Conservation (phyloP, 768 basidiomycete species). For the Nevesoporus exiguus region DNA sequence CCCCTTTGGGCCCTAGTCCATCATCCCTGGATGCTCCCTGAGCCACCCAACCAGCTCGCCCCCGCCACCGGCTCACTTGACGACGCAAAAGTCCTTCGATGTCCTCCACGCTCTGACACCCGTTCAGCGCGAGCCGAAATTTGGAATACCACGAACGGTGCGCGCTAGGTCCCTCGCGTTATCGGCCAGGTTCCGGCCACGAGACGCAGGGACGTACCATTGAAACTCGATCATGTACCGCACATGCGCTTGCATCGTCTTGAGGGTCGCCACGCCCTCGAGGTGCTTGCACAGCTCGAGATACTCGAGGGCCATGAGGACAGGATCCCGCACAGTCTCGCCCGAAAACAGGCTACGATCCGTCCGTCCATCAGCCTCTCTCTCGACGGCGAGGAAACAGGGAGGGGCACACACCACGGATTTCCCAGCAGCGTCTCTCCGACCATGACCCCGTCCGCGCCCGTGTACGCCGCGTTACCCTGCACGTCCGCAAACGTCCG, state of each 20-base stretch:
- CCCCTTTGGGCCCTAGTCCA: background rate
- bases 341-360: conserved; percentile 52
- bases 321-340: conserved; percentile 54
- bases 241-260: conserved; percentile 59
- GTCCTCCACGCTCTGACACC: conserved; percentile 43
- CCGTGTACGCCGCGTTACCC: conserved; percentile 50
- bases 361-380: background rate
- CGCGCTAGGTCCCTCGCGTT: conserved; percentile 21
- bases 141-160: conserved; percentile 56
- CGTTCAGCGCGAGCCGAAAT: conserved; percentile 46
- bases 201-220: conserved; percentile 43
- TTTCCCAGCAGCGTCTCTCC: conserved; percentile 75
- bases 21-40: background rate
- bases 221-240: conserved; percentile 66
- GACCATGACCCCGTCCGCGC: conserved; percentile 77
- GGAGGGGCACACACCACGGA: conserved; percentile 50
- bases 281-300: conserved; percentile 55
- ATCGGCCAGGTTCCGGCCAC: background rate
- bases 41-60: conserved; percentile 22
- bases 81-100: conserved; percentile 42
- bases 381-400: background rate
- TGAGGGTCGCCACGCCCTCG: conserved; percentile 46
- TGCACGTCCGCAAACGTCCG: conserved; percentile 53
- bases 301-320: conserved; percentile 67
- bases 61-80: conserved; percentile 51